Base-by-base conservation (phyloP, 345 rosid species). In the Salix arbutifolia region DNA sequence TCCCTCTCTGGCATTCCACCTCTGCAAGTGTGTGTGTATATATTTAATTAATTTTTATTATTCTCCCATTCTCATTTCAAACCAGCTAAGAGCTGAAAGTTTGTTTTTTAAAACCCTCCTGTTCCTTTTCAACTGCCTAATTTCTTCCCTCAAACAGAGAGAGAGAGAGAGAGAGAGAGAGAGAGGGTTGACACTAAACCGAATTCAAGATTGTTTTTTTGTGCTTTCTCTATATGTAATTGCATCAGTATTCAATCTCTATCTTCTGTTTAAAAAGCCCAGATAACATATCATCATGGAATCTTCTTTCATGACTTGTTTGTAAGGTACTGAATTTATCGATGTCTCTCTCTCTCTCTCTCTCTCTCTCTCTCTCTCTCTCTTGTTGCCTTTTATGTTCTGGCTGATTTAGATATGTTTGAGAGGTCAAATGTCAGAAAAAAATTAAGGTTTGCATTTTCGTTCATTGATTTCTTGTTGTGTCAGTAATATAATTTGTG, bases 241-340 rank as follows among this genome's bases (percentile, higher is more conserved):
- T 62, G 5, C 68, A 16, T 72, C 37, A 71, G 19, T 70, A 19
- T 69, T 28, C n/a, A 66, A 64, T 64, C 75, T 23, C 25, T 79
- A 53, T 75, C 31, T 69, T 72, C 65, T 73, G 68, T 74, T 64
- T 68, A 70, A 67, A 60, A 30, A 42, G 46, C 72, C 75, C 72
- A 42, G 76, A 75, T 53, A 79, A 72, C 16, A 66, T 69, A 31
- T 75, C 60, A 62, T 50, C 74, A 50, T 44, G 52, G 58, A 18
- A 40, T 61, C 70, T 72, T 75, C 19, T 62, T 75, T 72, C 80
- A 61, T 79, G 75, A 61, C 72, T 65, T 70, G 65, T 74, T 73
- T 78, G 8, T 78, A 50, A 85, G 88, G 83, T 85, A 79, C 46
- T 76, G 16, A 35, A 14, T 73, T 67, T 60, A 31, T 44, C 23